Conservation (phyloP, 179 eudicot genomes). For the Heliamphora pulchella region DNA sequence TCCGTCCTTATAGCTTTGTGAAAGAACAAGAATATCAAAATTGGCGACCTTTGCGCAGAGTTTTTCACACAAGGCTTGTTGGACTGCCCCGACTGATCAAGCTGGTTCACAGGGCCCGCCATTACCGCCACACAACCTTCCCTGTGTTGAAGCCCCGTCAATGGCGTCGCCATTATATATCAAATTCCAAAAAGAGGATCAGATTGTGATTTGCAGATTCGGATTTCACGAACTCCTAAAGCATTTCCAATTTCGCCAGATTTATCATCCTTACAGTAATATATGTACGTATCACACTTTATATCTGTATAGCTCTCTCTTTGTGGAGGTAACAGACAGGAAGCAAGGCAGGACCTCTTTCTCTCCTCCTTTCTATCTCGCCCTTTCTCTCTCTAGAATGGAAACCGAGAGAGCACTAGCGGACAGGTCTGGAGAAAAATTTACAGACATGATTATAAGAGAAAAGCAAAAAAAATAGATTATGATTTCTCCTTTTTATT, state of each 20-base stretch:
- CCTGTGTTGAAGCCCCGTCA: slow-evolving; percentile 52
- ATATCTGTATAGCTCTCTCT: not conserved
- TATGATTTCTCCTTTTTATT: not conserved
- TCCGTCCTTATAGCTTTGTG: slow-evolving; percentile 82
- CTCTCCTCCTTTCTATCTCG: not conserved
- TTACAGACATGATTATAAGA: no score
- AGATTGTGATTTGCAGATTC: slow-evolving; percentile 26
- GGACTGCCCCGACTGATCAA: slow-evolving; percentile 27
- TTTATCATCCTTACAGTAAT: not conserved
- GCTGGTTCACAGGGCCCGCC: slow-evolving; percentile 46
- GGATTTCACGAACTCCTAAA: slow-evolving; percentile 25
- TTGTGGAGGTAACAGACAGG: not conserved
- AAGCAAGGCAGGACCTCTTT: not conserved
- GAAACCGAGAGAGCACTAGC: not conserved
- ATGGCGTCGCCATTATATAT: slow-evolving; percentile 77
- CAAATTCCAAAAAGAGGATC: not conserved
- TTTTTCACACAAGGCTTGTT: slow-evolving; percentile 32
- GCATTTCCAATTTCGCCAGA: not conserved
- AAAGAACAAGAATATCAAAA: slow-evolving; percentile 72
- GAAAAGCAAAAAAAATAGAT: no score
- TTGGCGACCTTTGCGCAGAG: slow-evolving; percentile 59
- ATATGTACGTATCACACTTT: no score
- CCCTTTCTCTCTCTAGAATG: slow-evolving; percentile 3
- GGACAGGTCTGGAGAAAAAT: no score
- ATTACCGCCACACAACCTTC: slow-evolving; percentile 64